Evolutionary conservation across 208 protist species (phyloP), one percentile per base, ranked within the genome.

Genomic region (Crithidia fasciculata): DNA sequence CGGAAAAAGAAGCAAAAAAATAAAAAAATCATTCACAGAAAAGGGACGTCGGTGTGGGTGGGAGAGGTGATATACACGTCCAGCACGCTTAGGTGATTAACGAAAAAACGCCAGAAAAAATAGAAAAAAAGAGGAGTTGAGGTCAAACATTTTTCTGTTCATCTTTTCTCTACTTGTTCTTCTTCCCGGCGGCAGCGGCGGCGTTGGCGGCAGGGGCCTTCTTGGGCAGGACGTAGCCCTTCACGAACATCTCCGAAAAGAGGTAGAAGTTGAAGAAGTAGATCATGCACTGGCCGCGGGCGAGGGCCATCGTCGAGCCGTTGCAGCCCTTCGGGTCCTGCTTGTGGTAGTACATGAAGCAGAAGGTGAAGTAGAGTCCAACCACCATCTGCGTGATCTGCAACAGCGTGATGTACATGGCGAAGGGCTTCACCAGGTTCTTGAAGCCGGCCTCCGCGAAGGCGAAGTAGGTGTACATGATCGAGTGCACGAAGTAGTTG

Each of bases 401-500:
- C 56, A 96, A 54, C 55, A 83, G 67, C 50, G 95, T 98, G 76
- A 98, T 97, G 76, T 95, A 86, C 63, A 86, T 84, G 43, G 87
- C 91, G 59, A 97, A 87, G 2, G 90, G 87, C 80, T 88, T 87
- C 72, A 94, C 78, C 10, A 96, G 63, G 55, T 84, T 79, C 80
- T 88, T 86, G 59, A 82, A 78, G 18, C 90, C 88, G n/a, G 80
- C 80, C 53, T 90, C 91, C 18, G 86, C 76, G 12, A 97, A 63
- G 44, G 86, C 82, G 72, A 98, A 99, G 84, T 98, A 99, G 4
- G 89, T 86, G 85, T 99, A 99, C 97, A 98, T 98, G 86, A 98
- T 90, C 36, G 92, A 81, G 83, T 98, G 97, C 49, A 98, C 96
- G 59, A 77, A 82, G 81, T 96, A 95, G 76, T 99, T 99, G 91